Conservation (phyloP, 148 eudicot genomes). For the Amaranthus palmeri region DNA sequence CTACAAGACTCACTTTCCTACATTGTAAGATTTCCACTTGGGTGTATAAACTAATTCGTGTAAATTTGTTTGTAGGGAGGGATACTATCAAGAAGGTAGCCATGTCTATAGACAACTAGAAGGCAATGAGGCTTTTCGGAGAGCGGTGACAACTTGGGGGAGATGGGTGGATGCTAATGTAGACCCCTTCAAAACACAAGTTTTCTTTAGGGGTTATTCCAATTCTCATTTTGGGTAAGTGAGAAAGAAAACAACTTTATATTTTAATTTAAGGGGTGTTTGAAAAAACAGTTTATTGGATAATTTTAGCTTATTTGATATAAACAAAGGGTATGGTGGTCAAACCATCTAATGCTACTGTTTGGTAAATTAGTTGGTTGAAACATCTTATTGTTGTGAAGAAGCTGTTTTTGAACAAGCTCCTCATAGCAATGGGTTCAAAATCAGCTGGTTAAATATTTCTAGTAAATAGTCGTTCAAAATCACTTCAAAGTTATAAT, state of each 20-base stretch:
- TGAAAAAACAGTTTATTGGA: no score
- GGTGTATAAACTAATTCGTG: not conserved
- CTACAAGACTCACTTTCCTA: not conserved
- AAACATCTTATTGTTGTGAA: no score
- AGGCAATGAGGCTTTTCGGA: slow-evolving; percentile 51
- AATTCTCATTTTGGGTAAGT: slow-evolving; percentile 66
- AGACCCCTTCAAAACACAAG: slow-evolving; percentile 46
- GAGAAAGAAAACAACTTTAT: not conserved
- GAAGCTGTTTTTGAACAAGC: no score
- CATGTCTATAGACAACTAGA: slow-evolving; percentile 51
- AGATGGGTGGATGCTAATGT: slow-evolving; percentile 66
- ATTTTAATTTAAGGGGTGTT: no score
- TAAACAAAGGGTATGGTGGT: no score
- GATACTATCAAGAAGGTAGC: slow-evolving; percentile 75
- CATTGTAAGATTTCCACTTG: not conserved
- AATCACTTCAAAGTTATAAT: no score
- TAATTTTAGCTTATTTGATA: no score
- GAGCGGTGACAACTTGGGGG: slow-evolving; percentile 72
- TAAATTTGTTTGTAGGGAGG: slow-evolving; percentile 41
- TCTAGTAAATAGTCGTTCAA: no score
- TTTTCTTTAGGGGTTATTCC: slow-evolving; percentile 68
- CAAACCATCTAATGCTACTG: no score
- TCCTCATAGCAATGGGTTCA: no score
- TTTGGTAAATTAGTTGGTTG: no score
- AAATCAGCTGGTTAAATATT: no score